phyloP scores from a whole-genome alignment of 805 yeast species.

The Zygotorulaspora danielsina region DNA sequence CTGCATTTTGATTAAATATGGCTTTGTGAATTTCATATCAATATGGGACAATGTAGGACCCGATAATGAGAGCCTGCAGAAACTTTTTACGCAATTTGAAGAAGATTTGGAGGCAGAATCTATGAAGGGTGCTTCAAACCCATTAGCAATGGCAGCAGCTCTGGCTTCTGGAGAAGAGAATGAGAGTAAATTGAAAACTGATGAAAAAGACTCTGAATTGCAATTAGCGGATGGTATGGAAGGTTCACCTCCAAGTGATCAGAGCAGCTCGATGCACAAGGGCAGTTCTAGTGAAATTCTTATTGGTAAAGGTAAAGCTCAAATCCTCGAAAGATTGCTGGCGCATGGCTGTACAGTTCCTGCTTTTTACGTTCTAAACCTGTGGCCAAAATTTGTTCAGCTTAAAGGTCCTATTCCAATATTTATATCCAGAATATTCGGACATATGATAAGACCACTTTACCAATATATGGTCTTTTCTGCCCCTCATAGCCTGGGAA shows the following conservation, averaged over 20 bases:
- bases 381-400: slow-evolving; percentile 57
- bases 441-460: slow-evolving; percentile 48
- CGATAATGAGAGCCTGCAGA: slow-evolving; percentile 42
- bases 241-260: too few species aligned
- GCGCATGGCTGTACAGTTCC: slow-evolving; percentile 61
- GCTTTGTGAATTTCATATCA: slow-evolving; percentile 59
- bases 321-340: slow-evolving; percentile 50
- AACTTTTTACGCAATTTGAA: slow-evolving; percentile 44
- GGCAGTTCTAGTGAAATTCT: slow-evolving; percentile 7
- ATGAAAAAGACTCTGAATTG: slow-evolving; percentile 4
- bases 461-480: slow-evolving; percentile 11
- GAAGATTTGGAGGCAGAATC: slow-evolving; percentile 52
- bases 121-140: slow-evolving; percentile 62
- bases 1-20: slow-evolving; percentile 61
- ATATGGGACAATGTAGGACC: slow-evolving; percentile 58
- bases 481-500: background rate
- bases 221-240: slow-evolving; percentile 1
- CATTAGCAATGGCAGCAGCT: slow-evolving; percentile 86
- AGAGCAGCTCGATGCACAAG: slow-evolving; percentile 14
- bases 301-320: slow-evolving; percentile 38
- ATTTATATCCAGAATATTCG: slow-evolving; percentile 48
- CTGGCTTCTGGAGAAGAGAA: slow-evolving; percentile 62
- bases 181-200: slow-evolving; percentile 18
- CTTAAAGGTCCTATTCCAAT: slow-evolving; percentile 48
- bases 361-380: slow-evolving; percentile 51